These are phyloP conservation scores for Neoboletus subvelutipes DNA, from an alignment of 768 basidiomycete species.

Conservation along the genomic window DNA sequence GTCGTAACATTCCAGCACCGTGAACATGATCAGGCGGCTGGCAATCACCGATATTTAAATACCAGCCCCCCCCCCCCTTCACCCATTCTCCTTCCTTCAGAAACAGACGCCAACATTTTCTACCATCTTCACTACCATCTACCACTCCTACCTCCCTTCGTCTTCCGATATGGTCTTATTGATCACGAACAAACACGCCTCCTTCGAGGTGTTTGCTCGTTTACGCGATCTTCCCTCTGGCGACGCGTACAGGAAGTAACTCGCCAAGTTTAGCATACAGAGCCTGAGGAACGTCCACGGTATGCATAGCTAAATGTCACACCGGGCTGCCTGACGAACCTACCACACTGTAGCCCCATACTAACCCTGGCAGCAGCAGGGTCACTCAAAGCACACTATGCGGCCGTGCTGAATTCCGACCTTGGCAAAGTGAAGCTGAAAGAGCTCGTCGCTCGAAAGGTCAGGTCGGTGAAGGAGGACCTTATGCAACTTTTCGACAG, in stretches of 20 bases:
- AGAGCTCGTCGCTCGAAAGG: conserved; percentile 1
- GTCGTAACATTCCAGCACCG: neutral
- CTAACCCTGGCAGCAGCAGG: neutral
- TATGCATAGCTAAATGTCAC: neutral
- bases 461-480: conserved; percentile 11
- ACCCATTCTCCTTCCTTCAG: neutral
- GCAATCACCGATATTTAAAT: neutral
- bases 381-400: neutral
- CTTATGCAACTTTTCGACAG: neutral
- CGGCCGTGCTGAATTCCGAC: no score
- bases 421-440: neutral
- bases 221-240: conserved; percentile 1
- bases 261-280: neutral
- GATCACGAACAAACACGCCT: conserved; percentile 13
- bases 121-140: neutral
- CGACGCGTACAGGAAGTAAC: neutral
- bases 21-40: neutral
- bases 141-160: neutral
- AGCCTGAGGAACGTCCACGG: conserved; percentile 4
- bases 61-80: neutral
- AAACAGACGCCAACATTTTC: neutral
- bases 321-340: neutral
- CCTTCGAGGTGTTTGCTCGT: conserved; percentile 9
- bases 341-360: conserved; percentile 1
- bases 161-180: conserved; percentile 2